phyloP scores from a whole-genome alignment of 1,284 basidiomycete species.

The Anthracocystis walkeri region DNA sequence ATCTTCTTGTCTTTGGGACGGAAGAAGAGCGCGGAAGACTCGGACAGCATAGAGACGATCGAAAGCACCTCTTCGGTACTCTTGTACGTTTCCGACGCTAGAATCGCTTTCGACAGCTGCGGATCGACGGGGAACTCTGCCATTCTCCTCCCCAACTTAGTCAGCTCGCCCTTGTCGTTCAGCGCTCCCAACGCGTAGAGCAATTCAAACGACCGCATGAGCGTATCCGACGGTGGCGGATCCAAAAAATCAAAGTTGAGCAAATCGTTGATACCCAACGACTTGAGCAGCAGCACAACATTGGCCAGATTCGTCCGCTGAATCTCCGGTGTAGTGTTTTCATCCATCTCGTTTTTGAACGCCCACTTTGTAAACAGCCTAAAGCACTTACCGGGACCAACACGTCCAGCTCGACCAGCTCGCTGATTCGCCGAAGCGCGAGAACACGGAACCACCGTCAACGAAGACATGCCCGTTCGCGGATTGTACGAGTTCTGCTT shows the following conservation, averaged over 20 bases:
- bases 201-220: slow-evolving; percentile 92
- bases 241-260: slow-evolving; percentile 77
- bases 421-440: slow-evolving; percentile 96
- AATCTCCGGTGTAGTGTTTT: slow-evolving; percentile 76
- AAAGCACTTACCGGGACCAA: slow-evolving; percentile 98
- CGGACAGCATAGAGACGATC: slow-evolving; percentile 96
- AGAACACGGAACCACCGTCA: slow-evolving; percentile 76
- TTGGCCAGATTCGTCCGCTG: slow-evolving; percentile 73
- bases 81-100: slow-evolving; percentile 91
- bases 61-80: slow-evolving; percentile 98
- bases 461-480: slow-evolving; percentile 66
- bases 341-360: slow-evolving; percentile 75
- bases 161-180: slow-evolving; percentile 95
- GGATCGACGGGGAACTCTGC: slow-evolving; percentile 99
- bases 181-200: slow-evolving; percentile 95
- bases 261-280: slow-evolving; percentile 76
- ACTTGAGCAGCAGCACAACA: slow-evolving; percentile 76
- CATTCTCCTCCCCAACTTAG: slow-evolving; percentile 95
- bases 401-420: slow-evolving; percentile 94
- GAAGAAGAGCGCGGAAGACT: slow-evolving; percentile 93
- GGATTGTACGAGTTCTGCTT: slow-evolving; percentile 70
- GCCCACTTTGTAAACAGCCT: slow-evolving; percentile 79
- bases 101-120: slow-evolving; percentile 95
- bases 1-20: slow-evolving; percentile 86
- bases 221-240: slow-evolving; percentile 89